phyloP scores from a whole-genome alignment of 2,329 filamentous ascomycete species.

The Fusarium hainanense region DNA sequence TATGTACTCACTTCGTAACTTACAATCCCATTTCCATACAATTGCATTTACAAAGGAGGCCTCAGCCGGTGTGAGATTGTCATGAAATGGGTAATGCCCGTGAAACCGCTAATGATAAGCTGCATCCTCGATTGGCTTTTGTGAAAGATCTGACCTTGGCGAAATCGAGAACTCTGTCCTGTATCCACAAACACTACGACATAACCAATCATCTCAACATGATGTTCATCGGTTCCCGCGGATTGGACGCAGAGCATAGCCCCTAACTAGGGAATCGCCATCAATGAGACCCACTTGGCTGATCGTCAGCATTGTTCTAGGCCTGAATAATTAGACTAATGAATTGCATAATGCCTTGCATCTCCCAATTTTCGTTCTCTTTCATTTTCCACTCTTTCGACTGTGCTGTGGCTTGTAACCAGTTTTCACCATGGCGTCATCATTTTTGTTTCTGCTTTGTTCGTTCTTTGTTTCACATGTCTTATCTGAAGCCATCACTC shows the following conservation, averaged over 20 bases:
- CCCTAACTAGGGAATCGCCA: constrained; percentile 22
- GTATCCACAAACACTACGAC: background rate
- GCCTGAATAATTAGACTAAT: background rate
- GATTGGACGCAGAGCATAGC: background rate
- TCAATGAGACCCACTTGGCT: constrained; percentile 3
- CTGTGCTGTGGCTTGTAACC: background rate
- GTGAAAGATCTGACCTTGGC: background rate
- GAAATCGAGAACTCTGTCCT: background rate
- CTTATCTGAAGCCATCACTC: background rate
- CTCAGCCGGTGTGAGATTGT: background rate
- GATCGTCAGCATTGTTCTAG: constrained; percentile 1
- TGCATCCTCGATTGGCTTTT: background rate
- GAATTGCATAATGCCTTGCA: background rate
- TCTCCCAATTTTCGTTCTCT: background rate
- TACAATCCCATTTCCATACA: background rate
- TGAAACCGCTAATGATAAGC: background rate
- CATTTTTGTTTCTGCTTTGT: background rate
- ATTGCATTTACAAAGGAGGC: background rate
- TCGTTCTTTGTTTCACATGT: background rate
- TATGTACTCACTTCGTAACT: too few relatives aligned
- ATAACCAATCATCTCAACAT: constrained; percentile 7
- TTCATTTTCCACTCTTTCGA: background rate
- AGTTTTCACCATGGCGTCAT: background rate
- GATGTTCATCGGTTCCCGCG: background rate
- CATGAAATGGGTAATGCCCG: background rate